Percentiles rank a stretch among this genome's conserved stretches.
Evolutionary conservation across 257 asterid genomes (phyloP).

Genomic region (Solanum pimpinellifolium): DNA sequence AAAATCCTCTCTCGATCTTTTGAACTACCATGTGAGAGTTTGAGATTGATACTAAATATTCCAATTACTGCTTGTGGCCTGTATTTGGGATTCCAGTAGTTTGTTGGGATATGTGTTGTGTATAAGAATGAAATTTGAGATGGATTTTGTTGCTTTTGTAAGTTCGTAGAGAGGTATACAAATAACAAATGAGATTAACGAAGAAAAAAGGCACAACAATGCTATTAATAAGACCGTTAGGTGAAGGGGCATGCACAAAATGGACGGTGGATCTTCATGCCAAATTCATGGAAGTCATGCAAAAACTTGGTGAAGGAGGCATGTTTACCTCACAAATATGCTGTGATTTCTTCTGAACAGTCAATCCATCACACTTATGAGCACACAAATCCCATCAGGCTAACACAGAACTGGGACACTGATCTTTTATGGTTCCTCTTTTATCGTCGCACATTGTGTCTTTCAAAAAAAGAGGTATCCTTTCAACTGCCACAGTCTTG

Average conservation of each 20-base stretch:
- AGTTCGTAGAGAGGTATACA: neutral
- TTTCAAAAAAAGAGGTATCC: neutral
- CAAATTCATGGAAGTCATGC: neutral
- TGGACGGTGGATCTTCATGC: neutral
- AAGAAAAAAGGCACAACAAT: neutral
- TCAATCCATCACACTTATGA: neutral
- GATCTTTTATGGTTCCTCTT: neutral
- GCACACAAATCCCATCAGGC: neutral
- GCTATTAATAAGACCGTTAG: neutral
- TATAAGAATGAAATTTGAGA: neutral
- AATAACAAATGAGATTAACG: neutral
- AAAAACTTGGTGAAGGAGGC: neutral
- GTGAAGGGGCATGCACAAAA: neutral
- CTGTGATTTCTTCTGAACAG: neutral
- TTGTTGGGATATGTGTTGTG: neutral
- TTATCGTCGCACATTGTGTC: neutral
- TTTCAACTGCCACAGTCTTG: neutral
- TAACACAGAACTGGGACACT: neutral
- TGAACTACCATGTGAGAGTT: neutral
- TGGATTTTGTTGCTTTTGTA: neutral
- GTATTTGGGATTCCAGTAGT: neutral
- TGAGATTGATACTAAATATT: neutral
- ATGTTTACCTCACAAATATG: neutral
- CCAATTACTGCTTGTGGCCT: neutral
- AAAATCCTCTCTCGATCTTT: neutral